Evolutionary conservation across 441 rosid species (phyloP), one percentile per base, ranked within the genome.

Genomic region (Geranium incanum): DNA sequence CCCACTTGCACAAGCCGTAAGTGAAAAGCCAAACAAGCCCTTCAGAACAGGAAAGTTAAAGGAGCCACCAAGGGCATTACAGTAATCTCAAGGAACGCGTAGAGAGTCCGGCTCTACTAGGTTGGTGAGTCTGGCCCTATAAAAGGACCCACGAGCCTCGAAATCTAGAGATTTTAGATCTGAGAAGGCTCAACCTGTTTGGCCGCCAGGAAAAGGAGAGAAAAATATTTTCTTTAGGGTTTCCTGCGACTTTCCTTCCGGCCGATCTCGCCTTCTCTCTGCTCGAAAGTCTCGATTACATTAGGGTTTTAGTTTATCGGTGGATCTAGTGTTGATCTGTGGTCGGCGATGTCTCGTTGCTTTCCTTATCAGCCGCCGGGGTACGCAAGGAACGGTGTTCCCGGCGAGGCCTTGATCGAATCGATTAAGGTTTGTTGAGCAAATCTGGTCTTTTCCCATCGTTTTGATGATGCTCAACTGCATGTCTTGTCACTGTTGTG

Each of bases 391-490:
- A 80, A 77, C 75, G 86, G 83, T 21, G 74, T 73, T 60, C 62
- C 80, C 70, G 71, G 74, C 72, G 83, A 81, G 71, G 78, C 86
- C 81, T 82, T 81, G 86, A 81, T 81, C 81, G 78, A 84, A 66
- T 80, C 89, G 77, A 82, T 83, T 79, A 84, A 93, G 98, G 97
- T 93, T 86, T 59, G 96, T 87, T 81, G 81, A 81, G 83, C 84
- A 72, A 78, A 41, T 78, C 67, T 82, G 85, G 79, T 79, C 81
- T 79, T 81, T 75, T 59, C 64, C 64, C 70, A 28, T 28, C 33
- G 33, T 28, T 78, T 60, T 78, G 50, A 70, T 72, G 37, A 68
- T 76, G 83, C 81, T 80, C 83, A 79, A 78, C 84, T 76, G 68
- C 48, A 45, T 68, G 60, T 71, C 63, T 67, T 71, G 68, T 62